Evolutionary conservation across 305 asterid species (phyloP), one percentile per base, ranked within the genome.

Genomic region (Euphrasia arctica): DNA sequence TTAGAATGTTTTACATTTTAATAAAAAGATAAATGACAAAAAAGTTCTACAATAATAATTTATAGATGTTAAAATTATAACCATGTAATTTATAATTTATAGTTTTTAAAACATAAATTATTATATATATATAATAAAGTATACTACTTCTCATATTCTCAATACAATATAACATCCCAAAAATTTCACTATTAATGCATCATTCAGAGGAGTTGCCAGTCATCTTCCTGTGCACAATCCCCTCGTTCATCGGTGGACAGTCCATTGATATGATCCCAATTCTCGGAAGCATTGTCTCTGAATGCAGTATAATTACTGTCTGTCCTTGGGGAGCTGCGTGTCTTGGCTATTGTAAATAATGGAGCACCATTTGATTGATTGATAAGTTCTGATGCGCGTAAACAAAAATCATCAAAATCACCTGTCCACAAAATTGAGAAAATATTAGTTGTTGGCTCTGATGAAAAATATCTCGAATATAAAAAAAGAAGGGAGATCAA

Each of bases 201-300:
- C 36, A 9, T 10, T 85, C 82, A 93, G 58, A 90, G 95, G 60
- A 93, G 87, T 79, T 93, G 95, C 99, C 99, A 93, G 39, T 93
- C 99, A 48, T 93, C 99, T 77, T 86, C 98, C 55, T 81, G 90
- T 13, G 72, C 74, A 64, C 70, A 60, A 65, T 63, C 75, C 60
- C 77, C 90, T 0, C 72, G 42, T 34, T 67, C 87, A 48, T 5
- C 1, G 36, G 6, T 32, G 6, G 36, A 32, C 36, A 32, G 36
- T 5, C 65, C 83, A 1, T 60, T 42, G 5, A 72, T 81, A 63
- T 72, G 59, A 54, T 81, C 89, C 18, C 22, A 60, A 22, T 48
- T 49, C 42, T 62, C 80, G 6, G 55, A 50, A 27, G 65, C 51
- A 22, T 65, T 70, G 18, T 58, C 66, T 14, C 60, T 60, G 59